Conservation (phyloP, 2,329 filamentous ascomycete genomes). For the Trichoderma semiorbis region DNA sequence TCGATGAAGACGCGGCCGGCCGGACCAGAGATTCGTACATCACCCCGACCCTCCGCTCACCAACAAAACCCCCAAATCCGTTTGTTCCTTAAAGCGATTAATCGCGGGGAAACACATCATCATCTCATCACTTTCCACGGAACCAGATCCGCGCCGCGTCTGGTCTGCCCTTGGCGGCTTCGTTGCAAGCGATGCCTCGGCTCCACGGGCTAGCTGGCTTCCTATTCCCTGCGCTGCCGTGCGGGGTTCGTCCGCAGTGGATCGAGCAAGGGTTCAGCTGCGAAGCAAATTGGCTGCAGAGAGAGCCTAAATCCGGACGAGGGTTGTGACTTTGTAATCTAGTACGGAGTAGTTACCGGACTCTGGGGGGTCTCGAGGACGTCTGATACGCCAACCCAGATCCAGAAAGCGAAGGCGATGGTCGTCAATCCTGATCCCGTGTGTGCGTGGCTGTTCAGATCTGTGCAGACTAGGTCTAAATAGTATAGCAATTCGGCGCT, state of each 20-base stretch:
- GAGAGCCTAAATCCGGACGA: background rate
- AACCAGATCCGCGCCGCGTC: background rate
- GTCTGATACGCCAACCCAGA: background rate
- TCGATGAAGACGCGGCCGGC: background rate
- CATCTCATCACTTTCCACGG: background rate
- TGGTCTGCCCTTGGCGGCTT: background rate
- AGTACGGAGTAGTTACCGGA: background rate
- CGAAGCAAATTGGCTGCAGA: background rate
- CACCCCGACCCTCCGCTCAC: background rate
- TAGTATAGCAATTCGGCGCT: background rate
- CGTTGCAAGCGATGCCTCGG: constrained; percentile 10
- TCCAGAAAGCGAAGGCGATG: background rate
- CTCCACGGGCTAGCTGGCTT: background rate
- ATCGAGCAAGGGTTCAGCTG: background rate
- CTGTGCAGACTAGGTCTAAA: background rate
- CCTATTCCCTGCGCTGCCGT: background rate
- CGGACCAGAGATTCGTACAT: background rate
- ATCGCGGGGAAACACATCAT: background rate
- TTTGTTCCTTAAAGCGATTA: background rate
- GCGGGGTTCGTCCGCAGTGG: constrained; percentile 14
- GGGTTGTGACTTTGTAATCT: background rate
- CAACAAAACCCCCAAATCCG: background rate
- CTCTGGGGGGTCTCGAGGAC: background rate
- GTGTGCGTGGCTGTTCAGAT: background rate
- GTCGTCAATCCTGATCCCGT: background rate